Evolutionary conservation across 768 basidiomycete species (phyloP), one percentile per base, ranked within the genome.

Genomic region (Porpolomopsis calyptriformis): DNA sequence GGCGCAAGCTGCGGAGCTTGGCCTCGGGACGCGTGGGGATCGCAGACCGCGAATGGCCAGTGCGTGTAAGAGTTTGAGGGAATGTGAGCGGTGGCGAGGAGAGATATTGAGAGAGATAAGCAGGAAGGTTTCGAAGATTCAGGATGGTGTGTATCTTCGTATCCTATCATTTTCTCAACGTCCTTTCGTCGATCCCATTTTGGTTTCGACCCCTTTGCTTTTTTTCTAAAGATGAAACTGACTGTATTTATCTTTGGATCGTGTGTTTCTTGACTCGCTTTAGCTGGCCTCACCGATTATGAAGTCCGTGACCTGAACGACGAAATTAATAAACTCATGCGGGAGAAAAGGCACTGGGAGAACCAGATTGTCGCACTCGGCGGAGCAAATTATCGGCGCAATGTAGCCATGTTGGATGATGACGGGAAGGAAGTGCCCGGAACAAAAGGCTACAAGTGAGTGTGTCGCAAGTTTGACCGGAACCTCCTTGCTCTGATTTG

Each of bases 281-380:
- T 56, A 97, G 93, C 88, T 55, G 89, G 90, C 43, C 63, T 97
- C 61, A 85, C 86, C 20, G 91, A 97, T 68, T 97, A 97, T 59
- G 92, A 97, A 67, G 80, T 93, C 39, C 81, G 94, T 23, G 94
- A 97, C 60, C 57, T 97, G 35, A 99, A 99, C 60, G 93, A 98
- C 61, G 92, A 97, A 57, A 99, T 99, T 53, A 99, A 98, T 71
- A 88, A 83, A 58, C 68, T 96, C 11, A 68, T 99, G 73, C 76
- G 94, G 26, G 94, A 99, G 66, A 97, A 98, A 62, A 66, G 85
- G 35, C 93, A 97, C 63, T 98, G 91, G 89, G 94, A 98, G 68
- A 93, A 92, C 54, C 93, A 96, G 61, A 96, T 98, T 42, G 84
- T 97, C n/a, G 82, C 82, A 4, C 69, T 97, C 1, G 93, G 93